Evolutionary conservation across 2,329 filamentous ascomycete species (phyloP).

Genomic region (Aspergillus glaucus): DNA sequence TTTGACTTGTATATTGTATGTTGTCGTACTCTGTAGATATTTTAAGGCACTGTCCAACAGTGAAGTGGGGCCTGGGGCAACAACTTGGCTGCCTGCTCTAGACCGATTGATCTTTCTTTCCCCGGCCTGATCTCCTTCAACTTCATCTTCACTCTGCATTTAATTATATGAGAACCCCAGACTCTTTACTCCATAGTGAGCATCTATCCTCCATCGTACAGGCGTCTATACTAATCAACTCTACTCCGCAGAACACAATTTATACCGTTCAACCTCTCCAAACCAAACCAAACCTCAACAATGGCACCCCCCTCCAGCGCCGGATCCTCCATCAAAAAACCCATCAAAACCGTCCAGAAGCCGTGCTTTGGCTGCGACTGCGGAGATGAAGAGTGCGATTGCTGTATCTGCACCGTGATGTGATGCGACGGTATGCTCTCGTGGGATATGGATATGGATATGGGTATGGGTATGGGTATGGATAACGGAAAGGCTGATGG

Average conservation of each 20-base stretch:
- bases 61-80: neutral
- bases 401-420: constrained; percentile 38
- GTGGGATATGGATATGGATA: neutral
- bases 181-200: neutral
- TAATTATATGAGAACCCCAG: neutral
- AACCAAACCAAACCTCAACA: neutral
- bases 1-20: too few species aligned
- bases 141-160: neutral
- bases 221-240: too few species aligned
- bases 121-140: neutral
- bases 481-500: neutral
- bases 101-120: constrained; percentile 1
- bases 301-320: constrained; percentile 16
- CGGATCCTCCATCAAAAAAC: constrained; percentile 30
- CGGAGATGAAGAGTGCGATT: constrained; percentile 37
- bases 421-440: constrained; percentile 14
- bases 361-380: constrained; percentile 39
- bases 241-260: neutral
- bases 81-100: constrained; percentile 1
- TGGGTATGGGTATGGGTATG: neutral
- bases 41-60: too few species aligned
- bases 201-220: too few species aligned
- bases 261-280: neutral
- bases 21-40: too few species aligned
- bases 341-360: constrained; percentile 34